These are phyloP conservation scores for Ambrosiella cleistominuta DNA, from an alignment of 2,329 filamentous ascomycete species.

Conservation along the genomic window DNA sequence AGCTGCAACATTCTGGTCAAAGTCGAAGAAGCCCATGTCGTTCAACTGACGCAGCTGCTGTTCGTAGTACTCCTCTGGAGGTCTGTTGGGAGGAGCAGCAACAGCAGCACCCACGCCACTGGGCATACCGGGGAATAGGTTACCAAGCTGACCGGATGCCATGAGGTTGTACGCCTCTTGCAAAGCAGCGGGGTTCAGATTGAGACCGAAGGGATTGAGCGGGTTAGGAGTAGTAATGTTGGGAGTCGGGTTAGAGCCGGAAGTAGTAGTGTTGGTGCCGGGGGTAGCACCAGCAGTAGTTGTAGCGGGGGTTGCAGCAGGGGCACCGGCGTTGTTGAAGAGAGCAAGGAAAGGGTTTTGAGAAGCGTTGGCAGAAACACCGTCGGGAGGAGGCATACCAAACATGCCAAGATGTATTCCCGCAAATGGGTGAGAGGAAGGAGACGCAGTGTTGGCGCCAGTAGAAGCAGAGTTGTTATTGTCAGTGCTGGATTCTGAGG, in stretches of 20 bases:
- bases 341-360: slow-evolving; percentile 27
- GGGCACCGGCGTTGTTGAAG: slow-evolving; percentile 13
- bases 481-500: slow-evolving; percentile 33
- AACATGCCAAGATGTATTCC: not conserved
- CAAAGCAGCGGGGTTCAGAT: slow-evolving; percentile 8
- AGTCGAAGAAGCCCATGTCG: slow-evolving; percentile 98
- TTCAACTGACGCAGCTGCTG: slow-evolving; percentile 84
- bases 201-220: not conserved
- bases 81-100: slow-evolving; percentile 48
- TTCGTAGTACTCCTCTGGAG: slow-evolving; percentile 85
- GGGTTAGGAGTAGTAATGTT: slow-evolving; percentile 9
- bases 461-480: slow-evolving; percentile 22
- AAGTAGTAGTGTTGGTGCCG: not conserved
- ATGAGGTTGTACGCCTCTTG: slow-evolving; percentile 6
- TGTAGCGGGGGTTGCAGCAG: slow-evolving; percentile 4
- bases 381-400: slow-evolving; percentile 13
- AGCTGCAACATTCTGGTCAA: slow-evolving; percentile 80
- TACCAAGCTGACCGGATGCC: not conserved
- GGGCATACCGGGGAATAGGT: not conserved
- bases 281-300: slow-evolving; percentile 1
- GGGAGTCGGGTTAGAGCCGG: not conserved
- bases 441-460: slow-evolving; percentile 15
- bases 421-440: slow-evolving; percentile 2
- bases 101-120: slow-evolving; percentile 9
- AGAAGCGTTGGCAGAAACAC: slow-evolving; percentile 7